Percentiles rank a stretch among this genome's conserved stretches.
Conservation (phyloP, 768 basidiomycete species). For the Xerocomus potaroensis region DNA sequence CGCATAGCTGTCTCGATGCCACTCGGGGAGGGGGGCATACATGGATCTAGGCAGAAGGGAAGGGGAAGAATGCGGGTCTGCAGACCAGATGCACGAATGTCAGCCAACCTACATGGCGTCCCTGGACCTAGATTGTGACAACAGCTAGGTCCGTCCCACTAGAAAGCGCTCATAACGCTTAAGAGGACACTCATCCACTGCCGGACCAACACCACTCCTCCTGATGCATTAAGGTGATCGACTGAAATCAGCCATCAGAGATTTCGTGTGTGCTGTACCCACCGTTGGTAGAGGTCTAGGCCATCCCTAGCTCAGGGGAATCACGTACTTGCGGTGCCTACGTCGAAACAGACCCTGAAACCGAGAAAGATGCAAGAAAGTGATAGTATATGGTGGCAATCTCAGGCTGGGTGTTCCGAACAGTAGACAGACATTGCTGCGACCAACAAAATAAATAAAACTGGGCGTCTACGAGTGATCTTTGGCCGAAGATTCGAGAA, state of each 20-base stretch:
- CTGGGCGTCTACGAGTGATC: not conserved
- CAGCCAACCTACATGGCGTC: not conserved
- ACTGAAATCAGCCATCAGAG: not conserved
- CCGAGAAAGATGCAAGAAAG: not conserved
- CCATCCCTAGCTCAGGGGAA: not conserved
- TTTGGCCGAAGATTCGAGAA: slow-evolving; percentile 30
- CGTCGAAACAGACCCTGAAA: not conserved
- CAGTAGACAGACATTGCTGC: not conserved
- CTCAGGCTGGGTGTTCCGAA: no score
- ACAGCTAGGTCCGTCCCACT: not conserved
- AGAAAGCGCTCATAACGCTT: not conserved
- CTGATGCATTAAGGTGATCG: not conserved
- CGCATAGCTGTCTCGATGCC: slow-evolving; percentile 7
- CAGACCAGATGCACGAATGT: not conserved
- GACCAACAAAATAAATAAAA: no score
- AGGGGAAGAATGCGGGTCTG: not conserved
- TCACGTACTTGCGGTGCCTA: not conserved
- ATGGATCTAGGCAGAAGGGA: not conserved
- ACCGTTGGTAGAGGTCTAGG: not conserved
- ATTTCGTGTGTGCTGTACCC: not conserved
- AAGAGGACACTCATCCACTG: not conserved
- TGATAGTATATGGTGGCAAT: no score
- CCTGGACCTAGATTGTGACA: not conserved
- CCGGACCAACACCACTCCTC: not conserved
- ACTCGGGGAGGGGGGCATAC: not conserved